A percentile compares a stretch with the other conserved stretches of the same genome.
These are phyloP conservation scores for Canavalia ensiformis DNA, from an alignment of 306 rosid species.

Conservation along the genomic window DNA sequence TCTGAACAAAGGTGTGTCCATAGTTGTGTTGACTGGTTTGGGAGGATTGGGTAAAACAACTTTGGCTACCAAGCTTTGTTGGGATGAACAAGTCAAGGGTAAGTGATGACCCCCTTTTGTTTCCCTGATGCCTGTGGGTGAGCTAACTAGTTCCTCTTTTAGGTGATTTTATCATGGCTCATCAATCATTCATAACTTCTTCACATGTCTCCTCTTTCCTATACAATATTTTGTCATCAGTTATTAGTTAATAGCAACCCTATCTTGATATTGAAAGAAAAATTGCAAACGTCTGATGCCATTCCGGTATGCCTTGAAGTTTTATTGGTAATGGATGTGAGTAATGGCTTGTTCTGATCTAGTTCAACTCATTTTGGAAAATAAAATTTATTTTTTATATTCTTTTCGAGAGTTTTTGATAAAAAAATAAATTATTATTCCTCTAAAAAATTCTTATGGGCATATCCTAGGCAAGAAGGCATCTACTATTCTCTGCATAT, in stretches of 20 bases:
- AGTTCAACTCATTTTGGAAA: not conserved
- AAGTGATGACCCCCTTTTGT: not conserved
- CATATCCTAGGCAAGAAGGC: too few relatives aligned
- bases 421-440: too few relatives aligned
- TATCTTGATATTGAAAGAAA: not conserved
- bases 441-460: too few relatives aligned
- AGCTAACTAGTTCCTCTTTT: too few relatives aligned
- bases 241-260: not conserved
- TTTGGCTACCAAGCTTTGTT: slow-evolving; percentile 57
- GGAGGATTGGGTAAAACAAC: slow-evolving; percentile 70
- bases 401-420: too few relatives aligned
- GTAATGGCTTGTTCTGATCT: not conserved
- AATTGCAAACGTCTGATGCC: not conserved
- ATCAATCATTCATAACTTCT: not conserved
- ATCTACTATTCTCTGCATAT: not conserved
- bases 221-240: not conserved
- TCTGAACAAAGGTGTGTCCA: slow-evolving; percentile 36
- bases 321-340: not conserved
- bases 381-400: too few relatives aligned
- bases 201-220: not conserved
- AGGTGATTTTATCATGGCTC: not conserved
- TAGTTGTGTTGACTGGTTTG: slow-evolving; percentile 55
- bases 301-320: too few relatives aligned
- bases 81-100: slow-evolving; percentile 59
- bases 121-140: too few relatives aligned